Conservation (phyloP, 2,329 filamentous ascomycete genomes). For the Orbilia oligospora region DNA sequence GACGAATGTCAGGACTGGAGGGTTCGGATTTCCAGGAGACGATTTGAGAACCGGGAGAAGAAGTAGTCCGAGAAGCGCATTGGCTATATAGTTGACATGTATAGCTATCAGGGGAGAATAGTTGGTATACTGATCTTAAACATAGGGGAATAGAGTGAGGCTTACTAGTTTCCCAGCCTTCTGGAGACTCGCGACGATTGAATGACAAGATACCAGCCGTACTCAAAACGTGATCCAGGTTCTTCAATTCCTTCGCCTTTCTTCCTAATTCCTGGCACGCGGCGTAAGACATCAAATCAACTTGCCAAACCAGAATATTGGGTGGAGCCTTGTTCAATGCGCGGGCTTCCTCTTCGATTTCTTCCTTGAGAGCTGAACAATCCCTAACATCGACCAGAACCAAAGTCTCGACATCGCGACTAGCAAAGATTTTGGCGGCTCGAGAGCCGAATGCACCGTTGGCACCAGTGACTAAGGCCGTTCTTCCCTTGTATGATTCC, state of each 20-base stretch:
- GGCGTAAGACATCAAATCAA: slow-evolving; percentile 67
- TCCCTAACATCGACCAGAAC: slow-evolving; percentile 67
- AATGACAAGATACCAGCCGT: slow-evolving; percentile 67
- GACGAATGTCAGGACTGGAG: slow-evolving; percentile 67
- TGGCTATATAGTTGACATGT: slow-evolving; percentile 67
- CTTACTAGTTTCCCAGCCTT: slow-evolving; percentile 68
- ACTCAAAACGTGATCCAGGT: slow-evolving; percentile 67
- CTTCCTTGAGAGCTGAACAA: slow-evolving; percentile 65
- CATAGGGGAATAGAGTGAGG: slow-evolving; percentile 7
- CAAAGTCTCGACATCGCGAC: slow-evolving; percentile 66
- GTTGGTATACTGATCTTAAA: slow-evolving; percentile 15
- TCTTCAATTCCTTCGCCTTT: slow-evolving; percentile 64
- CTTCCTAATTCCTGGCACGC: slow-evolving; percentile 66
- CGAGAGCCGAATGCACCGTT: slow-evolving; percentile 66
- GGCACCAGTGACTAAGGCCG: slow-evolving; percentile 64
- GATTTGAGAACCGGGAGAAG: slow-evolving; percentile 66
- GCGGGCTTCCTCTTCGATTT: slow-evolving; percentile 66
- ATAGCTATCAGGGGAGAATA: slow-evolving; percentile 63
- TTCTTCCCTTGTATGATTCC: slow-evolving; percentile 66
- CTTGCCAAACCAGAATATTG: slow-evolving; percentile 66
- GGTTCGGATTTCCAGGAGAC: slow-evolving; percentile 65
- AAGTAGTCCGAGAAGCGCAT: slow-evolving; percentile 66
- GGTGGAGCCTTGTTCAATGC: slow-evolving; percentile 64
- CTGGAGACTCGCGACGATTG: slow-evolving; percentile 66
- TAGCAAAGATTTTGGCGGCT: slow-evolving; percentile 66